Evolutionary conservation across 2,329 filamentous ascomycete genomes (phyloP).

Genomic region (Lojkania enalia): DNA sequence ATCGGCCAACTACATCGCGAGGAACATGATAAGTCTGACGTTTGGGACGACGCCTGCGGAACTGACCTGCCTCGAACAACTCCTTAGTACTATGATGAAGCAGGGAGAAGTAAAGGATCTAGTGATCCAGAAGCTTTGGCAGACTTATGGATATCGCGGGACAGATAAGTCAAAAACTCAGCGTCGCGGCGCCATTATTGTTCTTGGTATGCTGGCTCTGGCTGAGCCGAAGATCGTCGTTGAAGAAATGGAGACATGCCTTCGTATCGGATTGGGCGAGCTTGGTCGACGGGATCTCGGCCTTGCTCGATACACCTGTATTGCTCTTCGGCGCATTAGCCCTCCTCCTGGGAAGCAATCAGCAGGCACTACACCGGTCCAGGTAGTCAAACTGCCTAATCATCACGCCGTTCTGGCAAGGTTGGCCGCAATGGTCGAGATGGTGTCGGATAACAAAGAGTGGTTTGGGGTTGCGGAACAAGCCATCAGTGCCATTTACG

Average conservation of each 20-base stretch:
- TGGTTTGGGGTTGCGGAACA: conserved; percentile 95
- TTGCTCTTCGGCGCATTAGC: conserved; percentile 88
- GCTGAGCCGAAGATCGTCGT: conserved; percentile 92
- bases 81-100: conserved; percentile 97
- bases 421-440: conserved; percentile 81
- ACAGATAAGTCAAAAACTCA: conserved; percentile 87
- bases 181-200: conserved; percentile 89
- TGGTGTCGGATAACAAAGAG: conserved; percentile 87
- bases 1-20: conserved; percentile 90
- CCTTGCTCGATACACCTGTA: conserved; percentile 92
- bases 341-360: conserved; percentile 70
- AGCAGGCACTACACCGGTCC: conserved; percentile 55
- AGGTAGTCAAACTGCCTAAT: conserved; percentile 78
- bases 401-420: conserved; percentile 85
- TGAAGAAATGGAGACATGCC: conserved; percentile 91
- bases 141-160: conserved; percentile 88
- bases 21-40: conserved; percentile 98
- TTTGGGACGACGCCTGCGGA: conserved; percentile 95
- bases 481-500: conserved; percentile 92
- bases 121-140: conserved; percentile 92
- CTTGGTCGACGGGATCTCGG: conserved; percentile 82
- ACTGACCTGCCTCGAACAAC: conserved; percentile 90
- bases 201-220: conserved; percentile 92
- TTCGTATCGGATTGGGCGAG: conserved; percentile 82
- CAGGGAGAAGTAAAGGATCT: conserved; percentile 81